Conservation (phyloP, 345 rosid genomes). For the Lumnitzera racemosa region DNA sequence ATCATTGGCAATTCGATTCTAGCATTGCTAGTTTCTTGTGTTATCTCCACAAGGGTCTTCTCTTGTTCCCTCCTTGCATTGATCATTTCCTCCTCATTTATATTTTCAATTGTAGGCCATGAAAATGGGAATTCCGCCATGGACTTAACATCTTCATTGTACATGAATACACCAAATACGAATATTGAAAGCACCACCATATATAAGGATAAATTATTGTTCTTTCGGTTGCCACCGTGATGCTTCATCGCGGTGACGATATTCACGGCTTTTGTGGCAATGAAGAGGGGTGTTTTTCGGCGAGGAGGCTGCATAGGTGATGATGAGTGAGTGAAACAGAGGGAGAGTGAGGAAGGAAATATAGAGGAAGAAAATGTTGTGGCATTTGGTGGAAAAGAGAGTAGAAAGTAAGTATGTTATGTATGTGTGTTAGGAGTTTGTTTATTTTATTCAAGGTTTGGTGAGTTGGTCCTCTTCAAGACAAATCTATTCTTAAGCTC, state of each 20-base stretch:
- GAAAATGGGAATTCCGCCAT: slow-evolving; percentile 66
- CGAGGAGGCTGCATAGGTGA: slow-evolving; percentile 30
- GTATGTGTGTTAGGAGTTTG: neutral
- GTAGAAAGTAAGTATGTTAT: slow-evolving; percentile 4
- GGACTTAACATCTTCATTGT: neutral
- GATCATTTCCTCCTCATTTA: slow-evolving; percentile 20
- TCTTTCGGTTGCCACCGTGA: slow-evolving; percentile 23
- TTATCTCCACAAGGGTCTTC: no score
- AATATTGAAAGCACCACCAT: slow-evolving; percentile 36
- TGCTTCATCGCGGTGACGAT: slow-evolving; percentile 45
- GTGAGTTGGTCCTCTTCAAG: slow-evolving; percentile 59
- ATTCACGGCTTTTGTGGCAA: slow-evolving; percentile 17
- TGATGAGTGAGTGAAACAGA: slow-evolving; percentile 6
- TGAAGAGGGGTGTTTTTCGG: slow-evolving; percentile 25
- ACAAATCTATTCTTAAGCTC: slow-evolving; percentile 27
- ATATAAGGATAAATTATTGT: slow-evolving; percentile 39
- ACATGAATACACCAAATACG: slow-evolving; percentile 31
- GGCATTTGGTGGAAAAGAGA: slow-evolving; percentile 4
- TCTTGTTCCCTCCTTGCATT: no score
- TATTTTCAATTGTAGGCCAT: slow-evolving; percentile 30
- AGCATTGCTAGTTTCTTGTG: slow-evolving; percentile 1
- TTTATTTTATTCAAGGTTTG: slow-evolving; percentile 41
- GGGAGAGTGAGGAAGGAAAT: slow-evolving; percentile 10
- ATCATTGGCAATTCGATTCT: no score
- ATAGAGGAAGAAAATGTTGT: slow-evolving; percentile 12